Evolutionary conservation across 75 land plant species (phyloP), one percentile per base, ranked within the genome.

Genomic region (Gnetum montanum): DNA sequence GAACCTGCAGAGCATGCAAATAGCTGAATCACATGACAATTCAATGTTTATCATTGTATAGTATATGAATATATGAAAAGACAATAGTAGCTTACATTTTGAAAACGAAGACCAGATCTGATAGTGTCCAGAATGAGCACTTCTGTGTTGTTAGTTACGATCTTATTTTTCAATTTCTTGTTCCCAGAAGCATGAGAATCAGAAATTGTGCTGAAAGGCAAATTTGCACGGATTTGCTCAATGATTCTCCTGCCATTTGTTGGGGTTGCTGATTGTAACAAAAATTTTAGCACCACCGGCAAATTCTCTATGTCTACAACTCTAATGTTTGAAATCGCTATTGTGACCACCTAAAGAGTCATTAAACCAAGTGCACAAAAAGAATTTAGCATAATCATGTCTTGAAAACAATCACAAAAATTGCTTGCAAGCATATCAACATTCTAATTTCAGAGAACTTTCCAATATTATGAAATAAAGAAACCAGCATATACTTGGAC

Each of bases 251-350:
- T 60, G 11, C 61, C 76, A 78, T 83, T 90, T 40, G 55, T 27
- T 38, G 72, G 45, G 23, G 74, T 75, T 29, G 93, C 74, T 46
- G 93, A 83, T 59, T 83, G 82, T 23, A 90, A 34, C 43, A 90
- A 65, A 55, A 86, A 90, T 54, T 74, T 74, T 4, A 90, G 64
- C 34, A 90, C 64, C 65, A 79, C 78, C 13, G 96, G 96, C 77
- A 90, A 63, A 36, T 86, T 71, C 46, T 90, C 88, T 22, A 69
- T 80, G 63, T 83, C 82, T 62, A 79, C 70, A 3, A 85, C 72
- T 54, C 93, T 57, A 20, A 90, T 69, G 69, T 82, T 87, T 11
- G 81, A 71, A 15, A 90, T 34, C 31, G 85, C 93, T 45, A 83
- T 69, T 15, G 69, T 76, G 29, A 87, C 79, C 30, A 81, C 93